These are phyloP conservation scores for Dryas integrifolia DNA, from an alignment of 331 rosid genomes.

Conservation along the genomic window DNA sequence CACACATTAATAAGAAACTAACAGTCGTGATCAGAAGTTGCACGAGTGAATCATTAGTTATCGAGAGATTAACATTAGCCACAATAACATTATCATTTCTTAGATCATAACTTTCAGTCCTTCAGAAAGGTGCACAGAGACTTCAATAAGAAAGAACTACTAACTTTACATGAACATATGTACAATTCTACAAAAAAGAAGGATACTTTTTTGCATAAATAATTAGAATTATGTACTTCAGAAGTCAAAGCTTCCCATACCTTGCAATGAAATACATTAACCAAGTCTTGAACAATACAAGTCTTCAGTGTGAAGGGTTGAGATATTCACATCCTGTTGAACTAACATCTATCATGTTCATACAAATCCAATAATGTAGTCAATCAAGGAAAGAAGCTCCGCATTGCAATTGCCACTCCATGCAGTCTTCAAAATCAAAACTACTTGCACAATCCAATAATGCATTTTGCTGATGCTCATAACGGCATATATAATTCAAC, in stretches of 20 bases:
- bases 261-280: conserved; percentile 33
- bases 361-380: conserved; percentile 32
- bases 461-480: conserved; percentile 92
- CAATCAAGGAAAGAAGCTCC: conserved; percentile 55
- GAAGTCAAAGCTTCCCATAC: conserved; percentile 32
- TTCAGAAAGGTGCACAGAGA: neutral
- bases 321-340: conserved; percentile 40
- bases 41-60: neutral
- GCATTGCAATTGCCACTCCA: conserved; percentile 80
- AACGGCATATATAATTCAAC: conserved; percentile 86
- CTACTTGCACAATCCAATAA: conserved; percentile 83
- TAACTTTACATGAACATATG: neutral
- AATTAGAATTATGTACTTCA: conserved; percentile 37
- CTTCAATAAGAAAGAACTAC: neutral
- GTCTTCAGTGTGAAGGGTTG: conserved; percentile 36
- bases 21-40: neutral
- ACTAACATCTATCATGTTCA: conserved; percentile 27
- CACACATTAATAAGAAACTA: neutral
- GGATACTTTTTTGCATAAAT: conserved; percentile 1
- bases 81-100: neutral
- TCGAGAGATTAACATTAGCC: neutral
- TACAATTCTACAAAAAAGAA: conserved; percentile 11
- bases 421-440: conserved; percentile 86
- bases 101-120: neutral
- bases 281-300: conserved; percentile 26